phyloP scores from a whole-genome alignment of 805 yeast genomes.

The Ogataea henricii region DNA sequence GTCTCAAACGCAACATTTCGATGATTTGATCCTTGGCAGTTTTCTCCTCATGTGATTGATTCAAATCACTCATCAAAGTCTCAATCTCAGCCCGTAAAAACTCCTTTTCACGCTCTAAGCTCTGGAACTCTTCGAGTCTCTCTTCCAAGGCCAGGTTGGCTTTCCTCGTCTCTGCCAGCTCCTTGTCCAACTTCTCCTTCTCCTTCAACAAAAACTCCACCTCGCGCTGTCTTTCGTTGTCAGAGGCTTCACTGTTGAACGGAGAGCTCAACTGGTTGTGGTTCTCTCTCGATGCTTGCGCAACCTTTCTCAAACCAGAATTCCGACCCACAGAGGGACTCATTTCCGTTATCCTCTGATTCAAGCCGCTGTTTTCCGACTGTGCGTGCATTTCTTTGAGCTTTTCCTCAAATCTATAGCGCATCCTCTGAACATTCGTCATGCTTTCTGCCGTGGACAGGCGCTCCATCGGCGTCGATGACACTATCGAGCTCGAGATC shows the following conservation, averaged over 20 bases:
- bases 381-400: neutral
- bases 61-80: neutral
- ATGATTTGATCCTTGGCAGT: neutral
- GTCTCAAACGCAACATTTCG: neutral
- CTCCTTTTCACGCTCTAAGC: neutral
- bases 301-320: neutral
- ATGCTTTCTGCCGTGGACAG: neutral
- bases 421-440: slow-evolving; percentile 4
- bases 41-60: neutral
- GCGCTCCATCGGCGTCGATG: slow-evolving; percentile 19
- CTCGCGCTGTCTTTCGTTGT: neutral
- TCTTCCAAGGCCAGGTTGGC: neutral
- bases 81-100: neutral
- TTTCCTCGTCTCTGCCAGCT: neutral
- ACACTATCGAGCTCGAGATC: slow-evolving; percentile 11
- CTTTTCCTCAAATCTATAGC: slow-evolving; percentile 3
- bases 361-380: neutral
- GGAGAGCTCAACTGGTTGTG: neutral
- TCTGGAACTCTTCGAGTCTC: neutral
- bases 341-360: neutral
- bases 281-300: neutral
- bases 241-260: neutral
- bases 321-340: slow-evolving; percentile 5
- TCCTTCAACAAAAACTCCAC: slow-evolving; percentile 2
- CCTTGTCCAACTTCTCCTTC: slow-evolving; percentile 1